Base-by-base conservation (phyloP, 176 grass and related monocot species). In the Raddia guianensis region DNA sequence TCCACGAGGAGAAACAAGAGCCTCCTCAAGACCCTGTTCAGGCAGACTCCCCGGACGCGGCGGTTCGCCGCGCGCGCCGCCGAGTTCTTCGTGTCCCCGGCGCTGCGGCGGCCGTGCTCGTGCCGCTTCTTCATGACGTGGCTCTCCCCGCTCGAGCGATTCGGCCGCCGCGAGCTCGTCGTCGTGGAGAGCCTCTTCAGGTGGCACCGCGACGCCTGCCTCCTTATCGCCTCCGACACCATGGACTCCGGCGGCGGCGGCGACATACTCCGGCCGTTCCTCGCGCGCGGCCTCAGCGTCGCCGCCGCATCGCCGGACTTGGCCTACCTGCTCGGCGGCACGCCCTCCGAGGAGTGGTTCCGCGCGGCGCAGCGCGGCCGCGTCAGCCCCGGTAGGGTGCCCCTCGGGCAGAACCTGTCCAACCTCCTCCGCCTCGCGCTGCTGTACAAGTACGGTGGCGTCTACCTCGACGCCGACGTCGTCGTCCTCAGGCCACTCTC, bases 331-430 rank as follows among this genome's bases (percentile, higher is more conserved):
- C 78, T 94, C 15, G 50, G 42, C 20, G 78, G 62, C 64, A 98
- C 95, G 9, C 86, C 86, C 1, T 90, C 88, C 2, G 83, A 87
- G 75, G 15, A 42, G 45, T 98, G 95, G 95, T 84, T 92, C 55
- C 32, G 48, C 8, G 5, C 21, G 6, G 86, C 84, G 53, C 68
- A 10, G 12, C 75, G 83, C 64, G 88, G 92, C 19, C 81, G 74
- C 16, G 81, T 98, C 70, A 74, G 84, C 37, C 80, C 78, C 10
- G 95, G 95, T 2, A 91, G 83, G 44, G 77, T 94, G 13, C 76
- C 95, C 14, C 83, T 98, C 48, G 92, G 86, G 32, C 95, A 98
- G 82, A 98, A 98, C 78, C 90, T 98, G 19, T 98, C 95, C 66
- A 98, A 98, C 89, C 85, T 98, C 81, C 76, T 93, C 82, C 90